Conservation (phyloP, 495 filamentous ascomycete genomes). For the Talaromyces liani region DNA sequence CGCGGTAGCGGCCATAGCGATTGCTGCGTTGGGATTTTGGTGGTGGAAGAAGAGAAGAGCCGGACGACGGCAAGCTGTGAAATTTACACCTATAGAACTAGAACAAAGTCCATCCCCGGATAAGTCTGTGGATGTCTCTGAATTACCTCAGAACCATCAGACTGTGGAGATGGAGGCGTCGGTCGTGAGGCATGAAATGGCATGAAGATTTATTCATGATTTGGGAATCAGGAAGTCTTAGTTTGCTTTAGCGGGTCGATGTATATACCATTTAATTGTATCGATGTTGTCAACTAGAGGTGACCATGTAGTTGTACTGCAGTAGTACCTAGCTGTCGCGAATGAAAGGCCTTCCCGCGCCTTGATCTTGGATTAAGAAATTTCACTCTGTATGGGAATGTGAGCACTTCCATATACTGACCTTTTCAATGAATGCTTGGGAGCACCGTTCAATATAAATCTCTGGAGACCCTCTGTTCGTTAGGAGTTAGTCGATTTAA, state of each 20-base stretch:
- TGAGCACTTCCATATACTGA: too few relatives aligned
- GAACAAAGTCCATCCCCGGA: neutral
- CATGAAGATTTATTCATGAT: neutral
- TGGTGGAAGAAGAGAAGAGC: conserved; percentile 4
- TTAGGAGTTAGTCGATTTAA: too few relatives aligned
- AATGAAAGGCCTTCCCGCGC: too few relatives aligned
- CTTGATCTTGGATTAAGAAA: too few relatives aligned
- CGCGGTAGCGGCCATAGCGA: conserved; percentile 12
- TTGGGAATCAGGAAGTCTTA: neutral
- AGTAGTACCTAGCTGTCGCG: too few relatives aligned
- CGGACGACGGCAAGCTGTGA: conserved; percentile 4
- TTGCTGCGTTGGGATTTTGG: conserved; percentile 12
- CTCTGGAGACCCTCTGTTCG: too few relatives aligned
- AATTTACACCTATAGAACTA: neutral
- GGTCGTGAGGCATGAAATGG: conserved; percentile 2
- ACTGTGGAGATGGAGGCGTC: neutral
- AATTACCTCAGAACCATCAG: neutral
- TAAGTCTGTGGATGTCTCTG: neutral
- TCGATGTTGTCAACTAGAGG: neutral
- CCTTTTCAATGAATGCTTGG: too few relatives aligned
- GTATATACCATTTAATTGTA: neutral
- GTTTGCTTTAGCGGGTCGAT: neutral
- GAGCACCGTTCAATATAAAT: too few relatives aligned
- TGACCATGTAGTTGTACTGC: too few relatives aligned
- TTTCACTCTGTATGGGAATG: too few relatives aligned